Evolutionary conservation across 2,329 filamentous ascomycete genomes (phyloP), one percentile per base, ranked within the genome.

Genomic region (Botrytis fabae): DNA sequence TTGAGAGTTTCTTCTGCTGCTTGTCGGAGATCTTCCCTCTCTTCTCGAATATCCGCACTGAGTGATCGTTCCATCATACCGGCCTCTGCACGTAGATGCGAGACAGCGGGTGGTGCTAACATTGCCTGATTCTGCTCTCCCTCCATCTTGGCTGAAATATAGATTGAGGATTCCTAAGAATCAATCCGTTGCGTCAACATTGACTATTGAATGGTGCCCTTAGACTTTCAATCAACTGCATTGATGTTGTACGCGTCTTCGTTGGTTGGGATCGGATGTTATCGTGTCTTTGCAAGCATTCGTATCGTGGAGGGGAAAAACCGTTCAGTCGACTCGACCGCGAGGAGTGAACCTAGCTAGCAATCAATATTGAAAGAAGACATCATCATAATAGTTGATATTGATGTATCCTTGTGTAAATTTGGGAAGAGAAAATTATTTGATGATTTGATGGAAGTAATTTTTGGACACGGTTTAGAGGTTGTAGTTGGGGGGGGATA

Each of bases 1-100:
- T 98, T 99, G 81, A 97, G 87, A 35, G 95, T 98, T 84, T 98
- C 94, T 83, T 98, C 95, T 69, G 95, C 96, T 59, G 95, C 96
- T 84, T 97, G 93, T 80, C 95, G 94, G 78, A 99, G 88, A 81
- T 98, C 95, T 81, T 97, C 93, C 75, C 95, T 90, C 84, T 98
- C 94, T 80, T 97, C 94, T 78, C 93, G 91, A 79, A 98, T 98
- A 81, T 97, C 91, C 83, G 94, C 90, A 83, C 93, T 98, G 77
- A 96, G 85, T 20, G 93, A 87, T 73, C 90, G 84, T 81, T 89
- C 86, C 89, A 91, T 91, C 64, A 75, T 72, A 73, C 74, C 78
- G 73, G 77, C 77, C 61, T 79, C 77, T 72, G 77, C 78, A 61
- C 79, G 79, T 74, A 81, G 72, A 71, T 76, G 73, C 66, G 77